phyloP scores from a whole-genome alignment of 2,329 filamentous ascomycete species.

The Alternaria novae-zelandiae region DNA sequence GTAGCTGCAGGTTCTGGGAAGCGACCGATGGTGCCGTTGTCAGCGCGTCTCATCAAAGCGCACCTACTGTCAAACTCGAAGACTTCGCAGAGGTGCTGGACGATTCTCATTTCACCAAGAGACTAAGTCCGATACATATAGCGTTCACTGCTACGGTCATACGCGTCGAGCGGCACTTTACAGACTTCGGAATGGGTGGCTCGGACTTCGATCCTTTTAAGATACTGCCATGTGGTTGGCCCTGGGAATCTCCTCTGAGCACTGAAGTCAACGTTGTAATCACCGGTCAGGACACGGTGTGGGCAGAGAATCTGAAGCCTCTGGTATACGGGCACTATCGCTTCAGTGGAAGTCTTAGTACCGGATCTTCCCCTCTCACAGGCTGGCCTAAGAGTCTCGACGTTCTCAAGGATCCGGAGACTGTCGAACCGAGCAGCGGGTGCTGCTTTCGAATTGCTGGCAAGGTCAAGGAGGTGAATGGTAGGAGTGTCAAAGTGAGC shows the following conservation, averaged over 20 bases:
- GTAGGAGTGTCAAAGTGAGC: background rate
- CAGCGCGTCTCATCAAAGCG: background rate
- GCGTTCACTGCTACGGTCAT: background rate
- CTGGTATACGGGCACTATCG: background rate
- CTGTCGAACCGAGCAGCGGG: background rate
- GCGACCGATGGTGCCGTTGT: background rate
- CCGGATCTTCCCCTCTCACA: background rate
- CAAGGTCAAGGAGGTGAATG: background rate
- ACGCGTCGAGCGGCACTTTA: background rate
- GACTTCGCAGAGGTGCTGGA: background rate
- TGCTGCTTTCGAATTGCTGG: background rate
- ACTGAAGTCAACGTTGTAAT: background rate
- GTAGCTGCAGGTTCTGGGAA: background rate
- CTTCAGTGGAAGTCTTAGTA: background rate
- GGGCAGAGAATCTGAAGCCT: background rate
- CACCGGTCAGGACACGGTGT: background rate
- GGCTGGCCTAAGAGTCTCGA: background rate
- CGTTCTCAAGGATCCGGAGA: background rate
- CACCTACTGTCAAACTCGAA: background rate
- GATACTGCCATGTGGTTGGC: background rate
- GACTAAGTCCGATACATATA: background rate
- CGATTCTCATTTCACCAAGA: background rate
- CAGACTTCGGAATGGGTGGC: background rate
- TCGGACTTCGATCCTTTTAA: background rate
- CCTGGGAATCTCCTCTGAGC: background rate